phyloP scores from a whole-genome alignment of 192 early-diverging fungal genomes.

The Coemansia reversa region DNA sequence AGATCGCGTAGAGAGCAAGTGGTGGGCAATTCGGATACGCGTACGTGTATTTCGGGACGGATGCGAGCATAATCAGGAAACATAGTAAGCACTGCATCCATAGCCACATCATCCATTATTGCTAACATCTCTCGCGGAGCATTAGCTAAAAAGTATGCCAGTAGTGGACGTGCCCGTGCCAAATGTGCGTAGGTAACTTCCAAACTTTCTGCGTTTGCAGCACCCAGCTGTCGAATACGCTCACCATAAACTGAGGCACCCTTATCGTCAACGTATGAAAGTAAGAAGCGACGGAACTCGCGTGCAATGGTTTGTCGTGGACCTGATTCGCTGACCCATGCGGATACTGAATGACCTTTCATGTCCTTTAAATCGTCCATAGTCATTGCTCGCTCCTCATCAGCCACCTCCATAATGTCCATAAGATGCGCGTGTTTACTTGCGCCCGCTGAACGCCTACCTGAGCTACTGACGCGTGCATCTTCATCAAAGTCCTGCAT shows the following conservation, averaged over 20 bases:
- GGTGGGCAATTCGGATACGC: conserved; percentile 86
- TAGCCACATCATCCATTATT: conserved; percentile 91
- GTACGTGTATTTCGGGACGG: conserved; percentile 90
- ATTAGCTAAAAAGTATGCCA: conserved; percentile 90
- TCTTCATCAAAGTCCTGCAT: conserved; percentile 80
- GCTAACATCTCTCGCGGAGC: conserved; percentile 84
- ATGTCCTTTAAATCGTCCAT: conserved; percentile 81
- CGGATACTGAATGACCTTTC: conserved; percentile 74
- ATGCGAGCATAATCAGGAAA: conserved; percentile 91
- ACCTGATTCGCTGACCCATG: conserved; percentile 84
- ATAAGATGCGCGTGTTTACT: conserved; percentile 53
- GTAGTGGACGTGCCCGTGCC: conserved; percentile 69
- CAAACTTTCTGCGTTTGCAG: conserved; percentile 80
- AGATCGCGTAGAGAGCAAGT: conserved; percentile 84
- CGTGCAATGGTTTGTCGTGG: conserved; percentile 78
- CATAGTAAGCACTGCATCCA: conserved; percentile 83
- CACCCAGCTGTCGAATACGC: conserved; percentile 84
- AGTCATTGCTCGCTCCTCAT: conserved; percentile 66
- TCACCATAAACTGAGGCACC: conserved; percentile 93
- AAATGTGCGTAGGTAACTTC: conserved; percentile 87
- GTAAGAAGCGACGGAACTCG: conserved; percentile 87
- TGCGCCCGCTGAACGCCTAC: conserved; percentile 15
- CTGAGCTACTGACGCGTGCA: conserved; percentile 8
- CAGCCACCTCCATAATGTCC: conserved; percentile 62
- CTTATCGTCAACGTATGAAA: conserved; percentile 79